Base-by-base conservation (phyloP, 2,329 filamentous ascomycete species). In the Penicillium occitanis region DNA sequence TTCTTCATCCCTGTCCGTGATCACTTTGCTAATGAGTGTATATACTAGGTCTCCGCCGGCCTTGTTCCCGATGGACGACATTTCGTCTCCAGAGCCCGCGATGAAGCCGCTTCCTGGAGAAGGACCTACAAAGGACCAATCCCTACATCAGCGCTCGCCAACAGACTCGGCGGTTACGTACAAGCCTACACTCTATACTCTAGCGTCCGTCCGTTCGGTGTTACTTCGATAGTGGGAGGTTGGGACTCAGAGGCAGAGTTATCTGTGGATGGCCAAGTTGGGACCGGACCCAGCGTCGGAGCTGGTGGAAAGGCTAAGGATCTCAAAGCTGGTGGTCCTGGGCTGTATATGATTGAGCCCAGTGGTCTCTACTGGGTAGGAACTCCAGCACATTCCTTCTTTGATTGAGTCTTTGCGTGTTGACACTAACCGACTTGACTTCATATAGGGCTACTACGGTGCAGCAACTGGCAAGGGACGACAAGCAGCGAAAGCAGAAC, bases 151-250 rank as follows among this genome's bases (percentile, higher is more conserved):
- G 91, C 95, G 71, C 90, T 99, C 68, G 93, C 95, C 69, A 90
- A 91, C 76, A 91, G 94, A 80, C 92, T 99, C 87, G 95, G 95
- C 75, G 90, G 92, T 76, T 99, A 97, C 81, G 90, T 96, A 64
- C 95, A 99, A 83, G 93, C 92, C 69, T 97, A 97, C 84, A 99
- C 95, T 8, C 90, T 98, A 74, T 98, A 98, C 85, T 94, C 92
- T 67, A 96, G 92, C 69, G 95, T 99, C 68, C 91, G 95, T 68
- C 95, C 95, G 40, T 99, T 99, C 76, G 95, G 95, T 75, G 92
- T 98, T 78, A 97, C 94, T 22, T 91, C 93, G 68, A 98, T 99
- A 76, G 81, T 99, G 68, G 95, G 89, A 72, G 95, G 95, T 68
- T 96, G 93, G 87, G 95, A 99, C 82, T 91, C 91, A 64, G 93